Percentiles rank a stretch among this genome's conserved stretches.
phyloP scores from a whole-genome alignment of 371 early-diverging fungal genomes.

The Batkoa obscura region DNA sequence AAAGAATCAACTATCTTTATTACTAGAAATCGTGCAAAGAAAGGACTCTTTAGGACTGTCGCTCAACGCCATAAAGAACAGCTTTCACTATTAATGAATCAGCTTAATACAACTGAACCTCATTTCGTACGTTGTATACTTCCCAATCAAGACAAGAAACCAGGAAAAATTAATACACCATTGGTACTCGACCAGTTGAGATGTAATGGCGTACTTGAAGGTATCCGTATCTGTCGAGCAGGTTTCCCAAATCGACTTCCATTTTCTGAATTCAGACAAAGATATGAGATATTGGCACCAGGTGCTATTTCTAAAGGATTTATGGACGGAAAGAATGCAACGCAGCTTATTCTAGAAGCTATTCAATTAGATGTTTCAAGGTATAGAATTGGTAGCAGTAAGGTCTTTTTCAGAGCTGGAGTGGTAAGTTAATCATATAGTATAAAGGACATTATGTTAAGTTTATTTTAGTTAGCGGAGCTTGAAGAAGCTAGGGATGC shows the following conservation, averaged over 20 bases:
- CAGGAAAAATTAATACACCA: conserved; percentile 60
- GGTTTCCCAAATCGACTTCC: conserved; percentile 94
- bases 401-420: conserved; percentile 97
- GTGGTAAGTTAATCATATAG: conserved; percentile 18
- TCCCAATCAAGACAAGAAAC: conserved; percentile 90
- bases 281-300: conserved; percentile 85
- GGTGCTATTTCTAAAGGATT: conserved; percentile 57
- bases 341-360: conserved; percentile 48
- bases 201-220: conserved; percentile 99
- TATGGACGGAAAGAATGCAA: conserved; percentile 72
- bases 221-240: conserved; percentile 95
- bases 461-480: conserved; percentile 41
- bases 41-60: conserved; percentile 78
- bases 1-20: conserved; percentile 27
- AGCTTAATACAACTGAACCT: conserved; percentile 82
- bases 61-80: conserved; percentile 95
- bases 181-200: conserved; percentile 91
- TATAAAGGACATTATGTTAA: too few relatives aligned
- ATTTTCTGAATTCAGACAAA: conserved; percentile 88
- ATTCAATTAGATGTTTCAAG: conserved; percentile 50
- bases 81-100: conserved; percentile 71
- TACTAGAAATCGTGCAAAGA: conserved; percentile 18
- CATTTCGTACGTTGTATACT: conserved; percentile 99
- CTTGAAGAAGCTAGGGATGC: conserved; percentile 89
- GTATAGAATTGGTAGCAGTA: conserved; percentile 86